These are phyloP conservation scores for Sistotremastrum suecicum DNA, from an alignment of 768 basidiomycete genomes.

Conservation along the genomic window DNA sequence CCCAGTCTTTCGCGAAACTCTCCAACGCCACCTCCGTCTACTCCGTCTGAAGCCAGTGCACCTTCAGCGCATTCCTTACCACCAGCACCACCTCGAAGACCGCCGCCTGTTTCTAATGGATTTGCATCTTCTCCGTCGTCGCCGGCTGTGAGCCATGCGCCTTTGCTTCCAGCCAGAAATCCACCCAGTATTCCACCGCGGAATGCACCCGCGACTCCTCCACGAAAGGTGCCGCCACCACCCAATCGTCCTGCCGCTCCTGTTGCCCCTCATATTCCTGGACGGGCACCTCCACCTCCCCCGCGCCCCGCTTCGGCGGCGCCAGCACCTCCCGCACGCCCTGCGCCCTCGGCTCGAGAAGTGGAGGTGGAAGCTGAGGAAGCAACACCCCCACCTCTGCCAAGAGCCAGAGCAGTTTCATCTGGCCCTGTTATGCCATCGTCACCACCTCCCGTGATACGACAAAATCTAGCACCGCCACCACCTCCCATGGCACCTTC, in stretches of 20 bases:
- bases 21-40: conserved; percentile 3
- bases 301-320: conserved; percentile 14
- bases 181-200: conserved; percentile 2
- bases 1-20: conserved; percentile 13
- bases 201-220: conserved; percentile 12
- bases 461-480: conserved; percentile 17
- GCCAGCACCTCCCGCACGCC: conserved; percentile 12
- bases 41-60: conserved; percentile 11
- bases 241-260: conserved; percentile 27
- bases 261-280: conserved; percentile 17
- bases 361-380: background rate
- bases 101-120: conserved; percentile 13
- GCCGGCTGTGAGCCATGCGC: conserved; percentile 10
- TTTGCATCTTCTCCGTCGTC: conserved; percentile 9
- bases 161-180: conserved; percentile 15
- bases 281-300: conserved; percentile 22
- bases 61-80: conserved; percentile 14
- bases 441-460: conserved; percentile 10
- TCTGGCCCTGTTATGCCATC: conserved; percentile 7
- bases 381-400: conserved; percentile 29
- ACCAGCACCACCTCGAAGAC: conserved; percentile 18
- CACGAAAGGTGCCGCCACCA: conserved; percentile 22
- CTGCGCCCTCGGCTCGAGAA: background rate
- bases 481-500: conserved; percentile 10
- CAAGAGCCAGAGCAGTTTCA: conserved; percentile 16